These are phyloP conservation scores for Thalassiosira profunda DNA, from an alignment of 108 stramenopile genomes.

Conservation along the genomic window DNA sequence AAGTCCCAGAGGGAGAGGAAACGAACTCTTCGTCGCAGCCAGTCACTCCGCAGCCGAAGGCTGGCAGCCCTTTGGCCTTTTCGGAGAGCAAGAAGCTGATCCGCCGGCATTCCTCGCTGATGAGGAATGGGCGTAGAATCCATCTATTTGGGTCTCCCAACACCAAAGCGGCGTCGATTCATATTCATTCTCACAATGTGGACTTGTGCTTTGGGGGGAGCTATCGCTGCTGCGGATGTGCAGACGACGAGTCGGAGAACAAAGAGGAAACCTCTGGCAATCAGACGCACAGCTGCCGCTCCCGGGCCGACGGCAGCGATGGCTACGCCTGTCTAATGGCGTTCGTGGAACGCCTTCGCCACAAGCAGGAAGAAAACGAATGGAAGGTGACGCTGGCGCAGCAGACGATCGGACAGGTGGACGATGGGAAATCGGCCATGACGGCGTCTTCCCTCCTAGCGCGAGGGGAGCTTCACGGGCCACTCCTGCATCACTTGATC, in stretches of 20 bases:
- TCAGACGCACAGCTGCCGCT: background rate
- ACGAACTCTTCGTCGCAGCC: too few species aligned
- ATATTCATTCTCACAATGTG: conserved; percentile 10
- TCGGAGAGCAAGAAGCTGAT: too few species aligned
- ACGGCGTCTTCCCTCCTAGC: conserved; percentile 58
- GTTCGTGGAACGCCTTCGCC: conserved; percentile 53
- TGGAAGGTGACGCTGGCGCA: conserved; percentile 86
- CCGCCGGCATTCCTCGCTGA: background rate
- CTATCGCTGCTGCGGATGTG: too few species aligned
- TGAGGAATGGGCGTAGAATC: conserved; percentile 16
- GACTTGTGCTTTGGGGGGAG: conserved; percentile 45
- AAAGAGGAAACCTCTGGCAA: background rate
- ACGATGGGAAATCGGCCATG: conserved; percentile 49
- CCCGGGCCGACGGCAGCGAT: conserved; percentile 10
- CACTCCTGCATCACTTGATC: conserved; percentile 55
- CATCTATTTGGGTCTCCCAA: conserved; percentile 31
- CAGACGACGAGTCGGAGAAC: background rate
- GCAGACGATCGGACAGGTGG: conserved; percentile 62
- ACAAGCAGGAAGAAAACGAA: conserved; percentile 37
- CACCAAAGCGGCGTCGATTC: conserved; percentile 20
- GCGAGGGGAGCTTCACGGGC: conserved; percentile 58
- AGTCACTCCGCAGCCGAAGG: too few species aligned
- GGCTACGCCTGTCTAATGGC: conserved; percentile 54
- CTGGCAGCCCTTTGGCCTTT: too few species aligned
- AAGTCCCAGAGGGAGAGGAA: too few species aligned